Evolutionary conservation across 257 asterid genomes (phyloP).

Genomic region (Ilex aquifolium): DNA sequence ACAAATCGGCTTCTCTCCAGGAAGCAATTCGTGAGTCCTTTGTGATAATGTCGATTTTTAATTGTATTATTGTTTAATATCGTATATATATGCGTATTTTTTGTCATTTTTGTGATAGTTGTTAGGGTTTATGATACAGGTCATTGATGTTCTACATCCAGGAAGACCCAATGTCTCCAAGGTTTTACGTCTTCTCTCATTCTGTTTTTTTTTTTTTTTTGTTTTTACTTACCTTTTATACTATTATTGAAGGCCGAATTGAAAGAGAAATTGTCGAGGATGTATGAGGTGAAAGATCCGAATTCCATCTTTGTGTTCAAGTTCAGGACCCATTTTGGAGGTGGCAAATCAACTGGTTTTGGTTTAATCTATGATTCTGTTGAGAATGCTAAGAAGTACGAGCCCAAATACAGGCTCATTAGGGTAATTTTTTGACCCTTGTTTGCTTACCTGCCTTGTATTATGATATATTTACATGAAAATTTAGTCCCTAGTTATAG

Average conservation of each 20-base stretch:
- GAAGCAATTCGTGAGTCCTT: slow-evolving; percentile 53
- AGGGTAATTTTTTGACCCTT: slow-evolving; percentile 40
- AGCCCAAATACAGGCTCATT: slow-evolving; percentile 81
- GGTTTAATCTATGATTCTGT: slow-evolving; percentile 81
- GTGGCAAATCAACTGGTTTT: slow-evolving; percentile 77
- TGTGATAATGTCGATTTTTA: background rate
- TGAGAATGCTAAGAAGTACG: slow-evolving; percentile 75
- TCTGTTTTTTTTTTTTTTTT: background rate
- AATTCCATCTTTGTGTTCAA: slow-evolving; percentile 69
- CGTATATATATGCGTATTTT: background rate
- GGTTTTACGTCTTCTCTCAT: slow-evolving; percentile 23
- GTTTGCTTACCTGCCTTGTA: background rate
- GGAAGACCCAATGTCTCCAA: slow-evolving; percentile 68
- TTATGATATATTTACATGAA: too few species aligned
- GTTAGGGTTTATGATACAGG: slow-evolving; percentile 14
- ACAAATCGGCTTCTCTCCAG: slow-evolving; percentile 66
- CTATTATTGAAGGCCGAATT: slow-evolving; percentile 45
- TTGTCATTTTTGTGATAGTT: background rate
- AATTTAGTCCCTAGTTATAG: too few species aligned
- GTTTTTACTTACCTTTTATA: slow-evolving; percentile 3
- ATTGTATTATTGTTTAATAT: background rate
- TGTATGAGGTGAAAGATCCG: slow-evolving; percentile 61
- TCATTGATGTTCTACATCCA: slow-evolving; percentile 66
- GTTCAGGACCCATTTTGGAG: slow-evolving; percentile 79
- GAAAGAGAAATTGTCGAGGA: slow-evolving; percentile 59